These are phyloP conservation scores for Penicillium pulvis DNA, from an alignment of 495 filamentous ascomycete genomes.

Conservation along the genomic window DNA sequence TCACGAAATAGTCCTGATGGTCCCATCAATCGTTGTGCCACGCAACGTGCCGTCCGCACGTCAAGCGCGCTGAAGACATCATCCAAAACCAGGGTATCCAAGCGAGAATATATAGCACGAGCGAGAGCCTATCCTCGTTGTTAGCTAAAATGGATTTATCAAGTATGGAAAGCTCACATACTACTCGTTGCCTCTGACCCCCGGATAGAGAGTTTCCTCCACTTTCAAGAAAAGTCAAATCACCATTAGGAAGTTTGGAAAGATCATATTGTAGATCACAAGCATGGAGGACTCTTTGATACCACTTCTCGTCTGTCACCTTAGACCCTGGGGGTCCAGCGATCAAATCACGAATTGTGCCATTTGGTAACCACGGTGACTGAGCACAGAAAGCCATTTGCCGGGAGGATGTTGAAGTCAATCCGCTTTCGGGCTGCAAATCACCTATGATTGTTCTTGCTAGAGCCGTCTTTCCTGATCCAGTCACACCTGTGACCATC, in stretches of 20 bases:
- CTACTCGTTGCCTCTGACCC: conserved; percentile 5
- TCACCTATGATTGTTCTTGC: background rate
- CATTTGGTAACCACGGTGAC: background rate
- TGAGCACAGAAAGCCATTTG: conserved; percentile 2
- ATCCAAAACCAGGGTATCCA: conserved; percentile 36
- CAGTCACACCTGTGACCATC: background rate
- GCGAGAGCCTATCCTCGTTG: conserved; percentile 21
- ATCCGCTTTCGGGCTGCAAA: background rate
- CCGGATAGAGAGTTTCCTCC: background rate
- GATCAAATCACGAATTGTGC: conserved; percentile 1
- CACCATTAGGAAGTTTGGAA: background rate
- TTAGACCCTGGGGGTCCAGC: background rate
- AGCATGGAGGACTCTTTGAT: background rate
- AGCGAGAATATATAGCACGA: conserved; percentile 24
- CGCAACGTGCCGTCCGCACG: background rate
- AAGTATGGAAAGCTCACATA: background rate
- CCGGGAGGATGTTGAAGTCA: background rate
- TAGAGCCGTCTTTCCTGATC: conserved; percentile 3
- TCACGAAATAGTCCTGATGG: conserved; percentile 13
- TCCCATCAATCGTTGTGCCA: conserved; percentile 16
- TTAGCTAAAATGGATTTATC: background rate
- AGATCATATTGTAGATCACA: background rate
- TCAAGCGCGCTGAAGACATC: conserved; percentile 41
- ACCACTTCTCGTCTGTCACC: conserved; percentile 1
- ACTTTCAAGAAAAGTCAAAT: background rate